Evolutionary conservation across 2,329 filamentous ascomycete species (phyloP), one percentile per base, ranked within the genome.

Genomic region (Stromatinia cepivora): DNA sequence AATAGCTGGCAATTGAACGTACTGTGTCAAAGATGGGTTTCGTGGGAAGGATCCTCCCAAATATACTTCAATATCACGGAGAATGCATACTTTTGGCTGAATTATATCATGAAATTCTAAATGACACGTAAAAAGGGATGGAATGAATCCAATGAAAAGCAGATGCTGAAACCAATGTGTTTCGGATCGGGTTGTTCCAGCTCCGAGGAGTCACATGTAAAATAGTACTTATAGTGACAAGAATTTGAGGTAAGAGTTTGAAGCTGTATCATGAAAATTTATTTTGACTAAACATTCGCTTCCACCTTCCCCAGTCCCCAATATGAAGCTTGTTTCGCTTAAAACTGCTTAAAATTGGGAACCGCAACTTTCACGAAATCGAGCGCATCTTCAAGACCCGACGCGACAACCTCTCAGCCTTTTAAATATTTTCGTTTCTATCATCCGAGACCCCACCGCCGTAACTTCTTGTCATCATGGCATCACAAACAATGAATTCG

Each of bases 401-500:
- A 70, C 63, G 68, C 64, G 68, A 70, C 68, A 66, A 62, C 58
- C 56, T 34, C 25, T 36, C 56, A 61, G 46, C 53, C 56, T 61
- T 45, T 11, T 34, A 5, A 4, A 31, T 25, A 45, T 57, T 31
- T 52, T 64, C 22, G 34, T 7, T 66, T 36, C 3, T 45, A 45
- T 34, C 63, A 31, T 57, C 50, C 36, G 42, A 48, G 48, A 59
- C n/a, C 6, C 17, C 45, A 63, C 13, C 34, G 17, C 46, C 45
- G 15, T 31, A 28, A n/a, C 46, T 17, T 45, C 22, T 34, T 45
- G 5, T 58, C 20, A 70, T 36, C 52, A 88, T 87, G 86, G 83
- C 86, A 70, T 85, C 87, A 79, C 84, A 87, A 79, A 84, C 84
- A 70, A 77, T 88, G 73, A 82, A 82, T 58, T 84, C 86, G 76